Conservation (phyloP, 139 green algal genomes). For the Chlamydomonas sp. region DNA sequence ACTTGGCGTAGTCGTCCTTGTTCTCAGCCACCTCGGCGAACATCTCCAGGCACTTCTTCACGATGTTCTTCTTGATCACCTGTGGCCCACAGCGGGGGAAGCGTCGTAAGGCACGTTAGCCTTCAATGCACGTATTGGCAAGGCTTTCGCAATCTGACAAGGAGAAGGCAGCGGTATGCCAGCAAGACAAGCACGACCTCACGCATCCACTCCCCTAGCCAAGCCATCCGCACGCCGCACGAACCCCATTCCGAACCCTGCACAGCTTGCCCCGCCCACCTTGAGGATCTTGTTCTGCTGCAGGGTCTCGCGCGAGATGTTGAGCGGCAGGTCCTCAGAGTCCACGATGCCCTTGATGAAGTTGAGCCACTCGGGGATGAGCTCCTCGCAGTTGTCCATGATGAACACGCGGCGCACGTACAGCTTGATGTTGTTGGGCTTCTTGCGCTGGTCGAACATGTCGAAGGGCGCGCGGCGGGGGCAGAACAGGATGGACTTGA, state of each 20-base stretch:
- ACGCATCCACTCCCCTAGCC: too few relatives aligned
- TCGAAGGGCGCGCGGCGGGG: conserved; percentile 98
- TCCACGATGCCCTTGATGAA: conserved; percentile 99
- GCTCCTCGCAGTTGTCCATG: conserved; percentile 99
- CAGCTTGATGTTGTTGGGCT: conserved; percentile 99
- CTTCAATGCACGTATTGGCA: too few relatives aligned
- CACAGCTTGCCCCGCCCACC: conserved; percentile 50
- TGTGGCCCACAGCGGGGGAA: neutral
- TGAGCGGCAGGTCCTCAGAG: conserved; percentile 98
- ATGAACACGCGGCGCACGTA: conserved; percentile 99
- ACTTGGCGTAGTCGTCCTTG: conserved; percentile 99
- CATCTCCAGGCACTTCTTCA: conserved; percentile 99
- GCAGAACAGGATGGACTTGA: conserved; percentile 96
- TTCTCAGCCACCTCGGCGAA: conserved; percentile 98
- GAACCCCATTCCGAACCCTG: too few relatives aligned
- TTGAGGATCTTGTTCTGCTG: conserved; percentile 99
- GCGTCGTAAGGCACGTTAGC: neutral
- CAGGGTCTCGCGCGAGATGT: conserved; percentile 99
- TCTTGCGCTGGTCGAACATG: conserved; percentile 98
- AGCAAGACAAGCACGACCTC: too few relatives aligned
- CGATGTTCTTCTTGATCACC: conserved; percentile 99
- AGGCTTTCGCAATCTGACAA: too few relatives aligned
- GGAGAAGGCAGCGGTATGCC: too few relatives aligned
- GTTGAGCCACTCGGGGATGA: conserved; percentile 96
- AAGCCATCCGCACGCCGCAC: too few relatives aligned